Evolutionary conservation across 225 moss, liverwort and hornwort species (phyloP), one percentile per base, ranked within the genome.

Genomic region (Asterella californica): DNA sequence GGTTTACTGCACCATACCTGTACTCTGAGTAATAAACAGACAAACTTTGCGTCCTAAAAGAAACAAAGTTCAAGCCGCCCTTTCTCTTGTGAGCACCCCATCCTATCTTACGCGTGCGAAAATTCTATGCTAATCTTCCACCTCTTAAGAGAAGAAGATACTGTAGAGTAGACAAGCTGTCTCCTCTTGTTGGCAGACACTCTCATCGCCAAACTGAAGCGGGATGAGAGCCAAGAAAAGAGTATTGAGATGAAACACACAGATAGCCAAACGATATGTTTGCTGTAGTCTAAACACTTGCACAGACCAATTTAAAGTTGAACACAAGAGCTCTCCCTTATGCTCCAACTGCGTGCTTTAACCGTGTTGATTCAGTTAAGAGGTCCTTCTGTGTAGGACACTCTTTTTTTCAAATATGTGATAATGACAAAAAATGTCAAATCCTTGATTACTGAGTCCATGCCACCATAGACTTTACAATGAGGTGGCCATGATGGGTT

Each of bases 371-470:
- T 74, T 48, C 72, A 47, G 22, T 72, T 72, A 6, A 54, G 27
- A 34, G 12, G 29, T 50, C 57, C 29, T 57, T 76, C 55, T 37
- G 32, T 74, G 36, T 37, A 67, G 67, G 34, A 76, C 75, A 75
- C 55, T 57, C 55, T 55, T 76, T 55, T 55, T 21, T 55, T 75
- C 71, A 48, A 54, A 57, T 57, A 75, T 52, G 30, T 50, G 54
- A 32, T 74, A 30, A 11, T 75, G 57, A 53, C 34, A 75, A 53
- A 74, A 75, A 37, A 30, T 76, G 57, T 57, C 32, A 57, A 76
- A 57, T 29, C 59, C 36, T 59, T 59, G 75, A 60, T 36, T 24
- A 24, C 59, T 22, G 22, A 37, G 52, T 46, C 2, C 8, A 70
- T 52, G 21, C 18, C 34, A 22, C 47, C 72, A 27, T 49, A 38